Base-by-base conservation (phyloP, 2,329 filamentous ascomycete species). In the Phialocephala subalpina region DNA sequence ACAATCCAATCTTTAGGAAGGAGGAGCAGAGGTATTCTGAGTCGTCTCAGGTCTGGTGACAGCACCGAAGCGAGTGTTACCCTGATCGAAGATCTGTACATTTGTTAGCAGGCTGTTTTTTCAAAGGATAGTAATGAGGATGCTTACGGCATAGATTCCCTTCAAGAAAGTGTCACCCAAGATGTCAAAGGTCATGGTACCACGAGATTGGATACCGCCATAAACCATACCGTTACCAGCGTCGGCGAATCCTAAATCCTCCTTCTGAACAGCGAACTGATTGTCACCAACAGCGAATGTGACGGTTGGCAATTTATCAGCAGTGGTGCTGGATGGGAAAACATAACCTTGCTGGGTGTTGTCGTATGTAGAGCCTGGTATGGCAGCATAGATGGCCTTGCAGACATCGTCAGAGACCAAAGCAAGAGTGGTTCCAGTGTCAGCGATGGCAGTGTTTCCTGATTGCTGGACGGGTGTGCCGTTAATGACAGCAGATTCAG, bases 351-450 rank as follows among this genome's bases (percentile, higher is more conserved):
- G 88, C 62, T 86, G 82, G 2, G 75, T 70, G 14, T 78, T 72
- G 69, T 89, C 84, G 73, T 89, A 89, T 55, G 77, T 81, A 11
- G 87, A 82, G 16, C 88, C 89, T 3, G 86, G 84, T 66, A 93
- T 92, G 36, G 84, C 80, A 59, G 80, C 80, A 76, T 93, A 93
- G 68, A 93, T 82, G 2, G 84, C 84, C 65, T 88, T 79, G 74
- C 86, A 89, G 14, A 86, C 82, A 1, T 78, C 74, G 73, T 93
- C 90, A 47, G 85, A 84, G 56, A 92, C 81, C 36, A 93, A 82
- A 1, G 86, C 86, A 58, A 93, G 83, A 0, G 90, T 90, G 35
- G 90, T 92, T 63, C 90, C 90, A 0, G 90, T 93, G 75, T 93
- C 91, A 38, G 86, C 87, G 70, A 93, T 92, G 56, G 90, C 89